phyloP scores from a whole-genome alignment of 768 basidiomycete genomes.

The Tylopilus subfusipes region DNA sequence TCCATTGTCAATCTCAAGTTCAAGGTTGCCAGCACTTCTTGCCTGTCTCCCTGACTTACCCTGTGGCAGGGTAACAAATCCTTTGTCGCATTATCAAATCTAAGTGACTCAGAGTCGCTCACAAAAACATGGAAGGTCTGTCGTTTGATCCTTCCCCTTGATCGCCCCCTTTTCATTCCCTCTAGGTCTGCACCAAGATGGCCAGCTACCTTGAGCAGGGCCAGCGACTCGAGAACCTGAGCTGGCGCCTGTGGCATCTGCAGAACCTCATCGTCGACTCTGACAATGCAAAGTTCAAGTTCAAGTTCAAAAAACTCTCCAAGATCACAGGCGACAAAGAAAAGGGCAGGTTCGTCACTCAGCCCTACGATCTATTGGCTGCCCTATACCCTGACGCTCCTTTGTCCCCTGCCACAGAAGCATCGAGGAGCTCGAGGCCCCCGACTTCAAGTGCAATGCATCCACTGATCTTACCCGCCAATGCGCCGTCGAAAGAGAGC shows the following conservation, averaged over 20 bases:
- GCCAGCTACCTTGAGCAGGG: constrained; percentile 89
- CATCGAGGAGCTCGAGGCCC: constrained; percentile 82
- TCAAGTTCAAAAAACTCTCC: constrained; percentile 86
- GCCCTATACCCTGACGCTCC: constrained; percentile 16
- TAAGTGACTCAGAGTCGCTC: constrained; percentile 78
- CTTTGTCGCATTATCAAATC: constrained; percentile 88
- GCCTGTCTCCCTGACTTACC: constrained; percentile 3
- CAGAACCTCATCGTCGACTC: constrained; percentile 89
- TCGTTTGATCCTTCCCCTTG: constrained; percentile 6
- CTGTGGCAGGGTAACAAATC: constrained; percentile 82
- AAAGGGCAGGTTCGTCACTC: constrained; percentile 70
- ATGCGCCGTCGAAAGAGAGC: constrained; percentile 79
- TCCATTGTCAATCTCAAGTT: constrained; percentile 85
- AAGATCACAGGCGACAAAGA: constrained; percentile 91
- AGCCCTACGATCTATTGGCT: neutral
- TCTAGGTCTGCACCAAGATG: constrained; percentile 84
- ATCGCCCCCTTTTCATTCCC: constrained; percentile 7
- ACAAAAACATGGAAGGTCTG: constrained; percentile 89
- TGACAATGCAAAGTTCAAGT: constrained; percentile 82
- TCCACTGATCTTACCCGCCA: constrained; percentile 77
- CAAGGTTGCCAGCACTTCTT: constrained; percentile 46
- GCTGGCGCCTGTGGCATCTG: constrained; percentile 90
- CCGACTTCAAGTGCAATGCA: constrained; percentile 76
- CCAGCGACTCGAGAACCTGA: constrained; percentile 86
- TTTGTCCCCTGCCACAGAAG: constrained; percentile 43